A percentile compares a stretch with the other conserved stretches of the same genome.
Conservation (phyloP, 192 early-diverging fungal genomes). For the Tieghemiomyces parasiticus region DNA sequence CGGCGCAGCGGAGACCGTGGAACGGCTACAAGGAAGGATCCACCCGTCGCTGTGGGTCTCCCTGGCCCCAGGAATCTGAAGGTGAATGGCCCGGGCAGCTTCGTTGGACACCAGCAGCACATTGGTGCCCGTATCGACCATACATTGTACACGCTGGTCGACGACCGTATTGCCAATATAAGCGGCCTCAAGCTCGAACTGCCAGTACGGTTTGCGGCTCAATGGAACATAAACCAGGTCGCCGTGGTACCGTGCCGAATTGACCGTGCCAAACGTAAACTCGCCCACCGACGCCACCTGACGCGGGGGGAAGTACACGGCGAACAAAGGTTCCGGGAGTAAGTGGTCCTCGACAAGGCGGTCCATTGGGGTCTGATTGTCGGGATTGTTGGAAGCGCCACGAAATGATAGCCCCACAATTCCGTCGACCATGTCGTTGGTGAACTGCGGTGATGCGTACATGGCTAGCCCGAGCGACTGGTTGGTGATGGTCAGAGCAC, state of each 20-base stretch:
- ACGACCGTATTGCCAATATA: slow-evolving; percentile 20
- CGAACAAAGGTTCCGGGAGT: slow-evolving; percentile 47
- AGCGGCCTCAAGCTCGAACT: slow-evolving; percentile 30
- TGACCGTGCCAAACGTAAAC: slow-evolving; percentile 41
- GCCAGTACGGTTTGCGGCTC: slow-evolving; percentile 34
- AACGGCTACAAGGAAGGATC: too few species aligned
- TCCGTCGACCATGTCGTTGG: slow-evolving; percentile 43
- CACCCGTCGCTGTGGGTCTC: too few species aligned
- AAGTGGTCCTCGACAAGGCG: slow-evolving; percentile 35
- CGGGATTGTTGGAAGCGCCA: slow-evolving; percentile 35
- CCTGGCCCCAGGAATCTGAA: slow-evolving; percentile 25
- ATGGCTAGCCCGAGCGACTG: slow-evolving; percentile 46
- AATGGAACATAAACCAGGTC: slow-evolving; percentile 37
- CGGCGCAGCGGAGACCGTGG: too few species aligned
- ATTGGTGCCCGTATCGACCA: slow-evolving; percentile 51
- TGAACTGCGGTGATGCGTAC: slow-evolving; percentile 35
- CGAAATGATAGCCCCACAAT: slow-evolving; percentile 53
- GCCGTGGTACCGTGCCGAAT: slow-evolving; percentile 28
- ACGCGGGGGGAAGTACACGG: slow-evolving; percentile 43
- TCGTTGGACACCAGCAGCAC: slow-evolving; percentile 38
- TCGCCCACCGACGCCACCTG: slow-evolving; percentile 34
- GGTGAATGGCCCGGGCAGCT: slow-evolving; percentile 37
- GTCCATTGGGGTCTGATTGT: slow-evolving; percentile 36
- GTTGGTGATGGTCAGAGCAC: slow-evolving; percentile 33
- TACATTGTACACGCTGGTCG: slow-evolving; percentile 22